Evolutionary conservation across 2,329 filamentous ascomycete species (phyloP).

Genomic region (Aspergillus jensenii): DNA sequence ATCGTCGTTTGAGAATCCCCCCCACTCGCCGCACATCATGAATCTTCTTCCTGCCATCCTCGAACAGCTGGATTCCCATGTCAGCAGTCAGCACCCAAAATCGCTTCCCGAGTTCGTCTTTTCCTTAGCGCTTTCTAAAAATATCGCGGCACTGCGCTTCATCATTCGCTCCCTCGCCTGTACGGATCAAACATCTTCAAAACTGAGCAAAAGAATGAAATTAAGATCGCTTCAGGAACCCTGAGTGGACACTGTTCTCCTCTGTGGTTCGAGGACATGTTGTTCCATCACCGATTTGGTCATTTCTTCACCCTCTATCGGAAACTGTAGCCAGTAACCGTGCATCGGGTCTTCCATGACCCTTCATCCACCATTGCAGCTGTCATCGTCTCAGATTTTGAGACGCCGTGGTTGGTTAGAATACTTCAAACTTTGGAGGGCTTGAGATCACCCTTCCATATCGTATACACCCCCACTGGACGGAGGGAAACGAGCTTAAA

Average conservation of each 20-base stretch:
- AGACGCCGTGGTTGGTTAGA: no score
- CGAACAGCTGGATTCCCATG: neutral
- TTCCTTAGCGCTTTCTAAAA: neutral
- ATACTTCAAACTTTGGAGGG: no score
- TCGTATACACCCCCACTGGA: neutral
- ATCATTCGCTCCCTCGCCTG: neutral
- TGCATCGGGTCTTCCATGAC: neutral
- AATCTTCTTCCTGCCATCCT: neutral
- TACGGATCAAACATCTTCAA: no score
- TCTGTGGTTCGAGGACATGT: neutral
- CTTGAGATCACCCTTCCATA: no score
- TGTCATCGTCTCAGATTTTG: no score
- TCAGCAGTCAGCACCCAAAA: conserved; percentile 12
- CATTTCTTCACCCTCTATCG: no score
- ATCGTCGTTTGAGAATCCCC: neutral
- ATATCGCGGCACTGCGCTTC: neutral
- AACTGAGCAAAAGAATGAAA: neutral
- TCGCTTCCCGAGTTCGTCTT: no score
- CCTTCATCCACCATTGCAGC: neutral
- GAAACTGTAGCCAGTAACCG: no score
- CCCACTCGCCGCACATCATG: neutral
- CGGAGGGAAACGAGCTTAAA: neutral
- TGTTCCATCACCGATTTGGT: no score
- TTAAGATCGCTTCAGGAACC: conserved; percentile 1
- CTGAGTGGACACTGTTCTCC: neutral